phyloP scores from a whole-genome alignment of 345 rosid species.

The Gossypium rotundifolium region DNA sequence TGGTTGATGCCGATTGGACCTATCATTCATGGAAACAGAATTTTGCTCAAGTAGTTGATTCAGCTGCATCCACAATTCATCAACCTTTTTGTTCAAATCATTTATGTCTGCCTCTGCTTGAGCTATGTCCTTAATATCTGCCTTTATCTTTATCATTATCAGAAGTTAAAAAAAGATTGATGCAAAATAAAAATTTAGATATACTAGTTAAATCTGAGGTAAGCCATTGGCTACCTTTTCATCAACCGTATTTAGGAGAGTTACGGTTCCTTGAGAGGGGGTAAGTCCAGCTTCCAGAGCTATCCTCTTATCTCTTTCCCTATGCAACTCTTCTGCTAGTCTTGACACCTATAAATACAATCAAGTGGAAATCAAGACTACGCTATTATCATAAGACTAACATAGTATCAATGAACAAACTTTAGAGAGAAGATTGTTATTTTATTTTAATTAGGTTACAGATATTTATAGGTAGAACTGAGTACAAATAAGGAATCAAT shows the following conservation, averaged over 20 bases:
- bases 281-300: constrained; percentile 61
- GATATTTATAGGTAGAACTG: too few relatives aligned
- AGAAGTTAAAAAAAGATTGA: constrained; percentile 17
- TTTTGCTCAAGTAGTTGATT: constrained; percentile 36
- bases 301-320: constrained; percentile 56
- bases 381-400: not conserved
- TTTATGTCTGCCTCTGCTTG: constrained; percentile 55
- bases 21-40: constrained; percentile 31
- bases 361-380: constrained; percentile 1
- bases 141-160: constrained; percentile 43
- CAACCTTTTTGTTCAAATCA: constrained; percentile 57
- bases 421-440: too few relatives aligned
- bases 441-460: too few relatives aligned
- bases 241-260: constrained; percentile 35
- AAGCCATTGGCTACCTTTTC: constrained; percentile 47
- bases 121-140: constrained; percentile 58
- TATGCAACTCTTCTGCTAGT: constrained; percentile 68
- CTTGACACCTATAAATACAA: constrained; percentile 57
- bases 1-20: not conserved
- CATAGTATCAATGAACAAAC: too few relatives aligned
- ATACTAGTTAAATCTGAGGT: constrained; percentile 3
- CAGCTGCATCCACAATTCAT: constrained; percentile 53
- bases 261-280: constrained; percentile 30
- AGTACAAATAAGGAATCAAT: too few relatives aligned
- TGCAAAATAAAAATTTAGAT: constrained; percentile 13